Conservation (phyloP, 768 basidiomycete species). For the Panaeolus papilionaceus region DNA sequence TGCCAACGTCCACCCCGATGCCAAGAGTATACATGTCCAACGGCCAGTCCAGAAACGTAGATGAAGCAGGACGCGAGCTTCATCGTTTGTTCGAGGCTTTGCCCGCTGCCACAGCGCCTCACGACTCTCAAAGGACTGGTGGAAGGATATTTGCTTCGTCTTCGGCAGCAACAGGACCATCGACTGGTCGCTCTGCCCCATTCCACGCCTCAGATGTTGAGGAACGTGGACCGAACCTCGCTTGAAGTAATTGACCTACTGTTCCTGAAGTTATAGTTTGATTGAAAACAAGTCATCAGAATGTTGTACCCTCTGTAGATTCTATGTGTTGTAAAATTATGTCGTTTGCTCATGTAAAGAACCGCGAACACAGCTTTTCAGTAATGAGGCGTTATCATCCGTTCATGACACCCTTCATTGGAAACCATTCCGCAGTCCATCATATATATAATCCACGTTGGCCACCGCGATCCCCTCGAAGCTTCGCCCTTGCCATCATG, state of each 20-base stretch:
- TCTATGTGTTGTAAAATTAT: not conserved
- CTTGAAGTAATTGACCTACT: not conserved
- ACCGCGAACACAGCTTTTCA: not conserved
- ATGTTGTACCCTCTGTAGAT: not conserved
- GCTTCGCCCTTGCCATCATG: not conserved
- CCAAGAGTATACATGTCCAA: slow-evolving; percentile 8
- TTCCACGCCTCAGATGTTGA: not conserved
- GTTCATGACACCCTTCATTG: not conserved
- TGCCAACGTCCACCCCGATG: not conserved
- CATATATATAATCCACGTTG: not conserved
- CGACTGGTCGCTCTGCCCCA: not conserved
- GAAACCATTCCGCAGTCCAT: not conserved
- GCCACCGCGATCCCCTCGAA: not conserved
- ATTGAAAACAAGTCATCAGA: not conserved
- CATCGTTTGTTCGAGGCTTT: slow-evolving; percentile 29
- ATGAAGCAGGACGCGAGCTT: slow-evolving; percentile 15
- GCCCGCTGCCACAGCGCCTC: slow-evolving; percentile 19
- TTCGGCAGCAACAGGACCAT: not conserved
- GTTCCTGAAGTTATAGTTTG: too few species aligned
- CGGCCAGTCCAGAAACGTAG: not conserved
- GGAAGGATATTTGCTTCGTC: not conserved
- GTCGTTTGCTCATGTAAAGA: not conserved
- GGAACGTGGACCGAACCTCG: not conserved
- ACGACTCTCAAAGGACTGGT: not conserved
- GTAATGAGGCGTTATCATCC: too few species aligned